phyloP scores from a whole-genome alignment of 139 green algal genomes.

The Zygnema circumcarinatum region DNA sequence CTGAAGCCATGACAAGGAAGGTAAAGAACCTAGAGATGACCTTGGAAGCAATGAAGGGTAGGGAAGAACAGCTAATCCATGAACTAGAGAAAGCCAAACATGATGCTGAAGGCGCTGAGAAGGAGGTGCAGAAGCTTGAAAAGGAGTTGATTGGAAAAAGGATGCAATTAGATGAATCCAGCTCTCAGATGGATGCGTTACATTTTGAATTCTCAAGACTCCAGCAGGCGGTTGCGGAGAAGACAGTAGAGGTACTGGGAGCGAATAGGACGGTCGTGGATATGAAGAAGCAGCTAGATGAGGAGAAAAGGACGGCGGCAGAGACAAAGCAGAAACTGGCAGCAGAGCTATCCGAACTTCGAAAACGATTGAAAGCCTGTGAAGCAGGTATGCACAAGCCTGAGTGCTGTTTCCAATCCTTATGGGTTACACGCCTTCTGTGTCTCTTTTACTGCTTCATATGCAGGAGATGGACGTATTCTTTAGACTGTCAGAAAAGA shows the following conservation, averaged over 20 bases:
- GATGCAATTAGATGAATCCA: background rate
- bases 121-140: slow-evolving; percentile 17
- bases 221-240: slow-evolving; percentile 19
- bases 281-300: background rate
- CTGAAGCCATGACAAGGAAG: background rate
- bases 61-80: background rate
- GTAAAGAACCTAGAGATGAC: background rate
- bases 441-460: too few species aligned
- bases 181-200: background rate
- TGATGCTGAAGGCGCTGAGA: background rate
- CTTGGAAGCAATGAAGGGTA: background rate
- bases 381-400: background rate
- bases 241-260: background rate
- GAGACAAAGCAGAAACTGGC: background rate
- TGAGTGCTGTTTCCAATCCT: too few species aligned
- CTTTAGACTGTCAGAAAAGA: too few species aligned
- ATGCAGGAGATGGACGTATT: too few species aligned
- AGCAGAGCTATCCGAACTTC: background rate
- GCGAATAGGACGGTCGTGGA: background rate
- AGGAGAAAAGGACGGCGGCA: background rate
- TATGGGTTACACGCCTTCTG: too few species aligned
- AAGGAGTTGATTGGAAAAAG: background rate
- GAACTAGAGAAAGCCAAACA: background rate
- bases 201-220: background rate
- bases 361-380: background rate